Evolutionary conservation across 768 basidiomycete species (phyloP), one percentile per base, ranked within the genome.

Genomic region (Chiua virens): DNA sequence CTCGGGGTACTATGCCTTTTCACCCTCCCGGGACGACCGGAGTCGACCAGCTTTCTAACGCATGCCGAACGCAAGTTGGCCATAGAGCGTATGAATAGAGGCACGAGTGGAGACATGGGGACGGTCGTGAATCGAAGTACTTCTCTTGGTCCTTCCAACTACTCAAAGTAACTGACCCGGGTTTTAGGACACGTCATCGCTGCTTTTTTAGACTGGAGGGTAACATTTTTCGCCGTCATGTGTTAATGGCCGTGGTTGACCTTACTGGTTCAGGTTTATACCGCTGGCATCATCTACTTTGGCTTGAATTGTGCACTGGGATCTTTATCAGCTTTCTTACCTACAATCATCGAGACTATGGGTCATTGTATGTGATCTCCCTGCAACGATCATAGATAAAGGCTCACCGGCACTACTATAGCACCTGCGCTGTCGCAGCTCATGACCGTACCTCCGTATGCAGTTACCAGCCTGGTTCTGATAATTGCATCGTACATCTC

Each of bases 401-500:
- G 13, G 18, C 34, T 48, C 34, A 56, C 20, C 11, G 8, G n/a
- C 27, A 28, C 64, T 8, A 9, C 27, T 32, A 8, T 50, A 78
- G 77, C 73, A 15, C 60, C 71, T 43, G 79, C 77, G 4, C 52
- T 75, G 39, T 73, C 75, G 0, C 79, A 81, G 56, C 62, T 81
- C 2, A 71, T 79, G 57, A 79, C 79, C 6, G 79, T 81, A 11
- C 78, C 80, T 8, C 81, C 81, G 9, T 81, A 82, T 54, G 76
- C 77, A 7, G 70, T 72, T 4, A 73, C 73, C 1, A 64, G 75
- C 10, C 46, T 70, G 11, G 61, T 78, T 32, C 57, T 79, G 10
- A 55, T 74, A 44, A 25, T 59, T 13, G 47, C 64, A 9, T 74
- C 72, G 1, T 79, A 73, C 52, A 52, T 52, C 18, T 78, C 80